Evolutionary conservation across 139 green algal species (phyloP).

Genomic region (Desmodesmus armatus): DNA sequence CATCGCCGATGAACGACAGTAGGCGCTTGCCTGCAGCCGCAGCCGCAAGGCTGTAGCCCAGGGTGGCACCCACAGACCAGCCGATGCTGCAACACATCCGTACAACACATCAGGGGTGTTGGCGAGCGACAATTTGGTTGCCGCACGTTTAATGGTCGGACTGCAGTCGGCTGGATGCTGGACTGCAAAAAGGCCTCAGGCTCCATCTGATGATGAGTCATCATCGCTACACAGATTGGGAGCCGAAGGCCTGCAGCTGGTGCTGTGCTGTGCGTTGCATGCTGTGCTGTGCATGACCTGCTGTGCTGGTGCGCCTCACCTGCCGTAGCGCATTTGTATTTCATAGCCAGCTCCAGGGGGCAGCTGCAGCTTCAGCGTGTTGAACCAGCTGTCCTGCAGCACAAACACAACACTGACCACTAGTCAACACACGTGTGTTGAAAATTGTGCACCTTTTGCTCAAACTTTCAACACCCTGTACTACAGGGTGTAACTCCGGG

Average conservation of each 20-base stretch:
- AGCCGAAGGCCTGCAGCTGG: background rate
- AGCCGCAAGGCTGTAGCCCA: slow-evolving; percentile 51
- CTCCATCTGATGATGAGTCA: background rate
- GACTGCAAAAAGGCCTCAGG: background rate
- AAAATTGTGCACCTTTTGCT: background rate
- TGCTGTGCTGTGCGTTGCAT: background rate
- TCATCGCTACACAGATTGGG: background rate
- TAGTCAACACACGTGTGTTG: background rate
- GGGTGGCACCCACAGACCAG: slow-evolving; percentile 82
- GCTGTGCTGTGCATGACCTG: background rate
- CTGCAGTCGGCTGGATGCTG: background rate
- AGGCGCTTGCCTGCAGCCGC: slow-evolving; percentile 63
- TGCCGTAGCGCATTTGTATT: slow-evolving; percentile 78
- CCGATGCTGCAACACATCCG: slow-evolving; percentile 68
- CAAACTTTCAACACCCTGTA: too few relatives aligned
- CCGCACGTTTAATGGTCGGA: background rate
- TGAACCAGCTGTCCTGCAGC: slow-evolving; percentile 83
- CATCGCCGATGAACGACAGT: slow-evolving; percentile 84
- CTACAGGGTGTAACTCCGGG: too few relatives aligned
- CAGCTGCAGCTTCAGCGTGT: slow-evolving; percentile 81
- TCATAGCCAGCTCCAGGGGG: slow-evolving; percentile 67
- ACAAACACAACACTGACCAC: background rate
- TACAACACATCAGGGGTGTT: background rate
- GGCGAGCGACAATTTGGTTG: too few relatives aligned
- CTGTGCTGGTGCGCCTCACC: background rate